These are phyloP conservation scores for Cryptosporidium ryanae DNA, from an alignment of 169 alveolate species.

Conservation along the genomic window DNA sequence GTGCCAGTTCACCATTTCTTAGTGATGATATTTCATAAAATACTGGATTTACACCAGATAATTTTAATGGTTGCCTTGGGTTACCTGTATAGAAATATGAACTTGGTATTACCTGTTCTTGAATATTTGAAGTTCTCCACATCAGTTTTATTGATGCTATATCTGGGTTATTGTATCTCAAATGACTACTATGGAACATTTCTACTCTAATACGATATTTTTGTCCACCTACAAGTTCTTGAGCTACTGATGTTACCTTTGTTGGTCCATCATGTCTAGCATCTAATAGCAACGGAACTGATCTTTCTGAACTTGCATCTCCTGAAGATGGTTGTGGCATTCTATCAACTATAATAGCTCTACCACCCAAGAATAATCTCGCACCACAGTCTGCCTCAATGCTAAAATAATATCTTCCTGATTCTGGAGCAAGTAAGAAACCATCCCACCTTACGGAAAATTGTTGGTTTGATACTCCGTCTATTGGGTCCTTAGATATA, in stretches of 20 bases:
- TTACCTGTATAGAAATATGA: constrained; percentile 85
- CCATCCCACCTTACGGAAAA: constrained; percentile 91
- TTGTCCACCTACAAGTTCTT: constrained; percentile 87
- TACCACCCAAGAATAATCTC: constrained; percentile 87
- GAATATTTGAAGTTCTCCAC: constrained; percentile 83
- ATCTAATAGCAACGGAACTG: constrained; percentile 75
- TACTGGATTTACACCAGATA: constrained; percentile 88
- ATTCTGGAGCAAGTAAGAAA: constrained; percentile 83
- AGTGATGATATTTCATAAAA: constrained; percentile 83
- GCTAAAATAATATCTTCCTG: constrained; percentile 84
- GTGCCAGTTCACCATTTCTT: constrained; percentile 89
- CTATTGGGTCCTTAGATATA: constrained; percentile 84
- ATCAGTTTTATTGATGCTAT: constrained; percentile 79
- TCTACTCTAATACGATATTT: constrained; percentile 85
- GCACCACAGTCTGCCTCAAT: constrained; percentile 88
- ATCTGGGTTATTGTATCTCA: constrained; percentile 81
- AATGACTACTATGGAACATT: constrained; percentile 86
- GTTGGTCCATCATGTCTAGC: constrained; percentile 78
- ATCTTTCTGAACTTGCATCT: constrained; percentile 79
- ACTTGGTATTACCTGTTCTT: constrained; percentile 84
- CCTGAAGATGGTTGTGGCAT: constrained; percentile 85
- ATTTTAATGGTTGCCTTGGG: constrained; percentile 81
- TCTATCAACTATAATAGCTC: constrained; percentile 85
- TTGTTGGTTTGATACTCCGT: constrained; percentile 84
- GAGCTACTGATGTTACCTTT: constrained; percentile 81